phyloP scores from a whole-genome alignment of 768 basidiomycete species.

The Russula ochroleuca region DNA sequence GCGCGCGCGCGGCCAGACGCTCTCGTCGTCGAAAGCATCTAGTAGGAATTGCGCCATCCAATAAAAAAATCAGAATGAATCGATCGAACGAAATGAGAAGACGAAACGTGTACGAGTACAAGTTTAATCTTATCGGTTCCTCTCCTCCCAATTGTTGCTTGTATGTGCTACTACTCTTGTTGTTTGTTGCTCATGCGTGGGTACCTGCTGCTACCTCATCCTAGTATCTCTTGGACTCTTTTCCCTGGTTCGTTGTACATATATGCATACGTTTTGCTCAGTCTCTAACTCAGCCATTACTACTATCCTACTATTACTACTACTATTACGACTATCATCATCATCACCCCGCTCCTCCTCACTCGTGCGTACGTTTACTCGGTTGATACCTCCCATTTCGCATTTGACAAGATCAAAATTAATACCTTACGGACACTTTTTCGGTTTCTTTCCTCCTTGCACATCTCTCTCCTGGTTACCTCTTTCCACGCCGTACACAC shows the following conservation, averaged over 20 bases:
- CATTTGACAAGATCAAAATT: not conserved
- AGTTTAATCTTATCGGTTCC: not conserved
- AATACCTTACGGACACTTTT: conserved; percentile 3
- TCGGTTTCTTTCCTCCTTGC: not conserved
- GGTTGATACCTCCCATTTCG: conserved; percentile 1
- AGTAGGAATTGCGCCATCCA: conserved; percentile 18
- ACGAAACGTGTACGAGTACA: not conserved
- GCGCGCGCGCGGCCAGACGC: conserved; percentile 14
- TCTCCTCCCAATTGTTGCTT: not conserved
- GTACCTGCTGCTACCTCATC: not conserved
- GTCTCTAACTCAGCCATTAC: not conserved
- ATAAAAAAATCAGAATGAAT: not conserved
- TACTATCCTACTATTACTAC: not conserved
- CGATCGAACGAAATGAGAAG: not conserved
- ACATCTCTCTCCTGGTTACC: not conserved
- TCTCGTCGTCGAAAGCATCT: conserved; percentile 1
- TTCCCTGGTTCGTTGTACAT: not conserved
- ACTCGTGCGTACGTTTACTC: not conserved
- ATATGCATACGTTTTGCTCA: not conserved
- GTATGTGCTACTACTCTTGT: not conserved
- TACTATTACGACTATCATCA: not conserved
- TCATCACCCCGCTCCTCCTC: not conserved
- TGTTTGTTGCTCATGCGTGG: not conserved
- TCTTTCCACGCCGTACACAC: not conserved
- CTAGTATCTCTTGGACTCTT: not conserved